These are phyloP conservation scores for Tolypocladium endophyticum DNA, from an alignment of 2,329 filamentous ascomycete genomes.

Conservation along the genomic window DNA sequence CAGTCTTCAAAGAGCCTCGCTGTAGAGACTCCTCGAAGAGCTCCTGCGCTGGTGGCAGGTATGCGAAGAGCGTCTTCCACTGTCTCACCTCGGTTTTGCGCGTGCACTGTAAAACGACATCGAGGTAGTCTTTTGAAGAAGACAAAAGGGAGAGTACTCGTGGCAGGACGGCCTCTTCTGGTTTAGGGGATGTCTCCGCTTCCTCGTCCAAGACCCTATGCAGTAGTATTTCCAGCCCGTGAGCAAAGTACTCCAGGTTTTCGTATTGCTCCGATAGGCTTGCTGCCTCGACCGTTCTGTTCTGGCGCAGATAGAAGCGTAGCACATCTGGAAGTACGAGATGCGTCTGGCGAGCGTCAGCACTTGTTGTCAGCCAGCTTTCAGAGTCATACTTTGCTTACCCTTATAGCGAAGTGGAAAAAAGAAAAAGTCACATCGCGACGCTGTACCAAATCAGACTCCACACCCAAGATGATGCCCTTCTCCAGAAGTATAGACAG, in stretches of 20 bases:
- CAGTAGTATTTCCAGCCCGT: slow-evolving; percentile 82
- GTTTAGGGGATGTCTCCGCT: slow-evolving; percentile 60
- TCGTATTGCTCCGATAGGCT: slow-evolving; percentile 78
- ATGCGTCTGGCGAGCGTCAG: slow-evolving; percentile 53
- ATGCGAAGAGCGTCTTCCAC: slow-evolving; percentile 87
- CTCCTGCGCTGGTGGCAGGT: slow-evolving; percentile 80
- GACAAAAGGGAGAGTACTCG: slow-evolving; percentile 54
- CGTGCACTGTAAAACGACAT: slow-evolving; percentile 93
- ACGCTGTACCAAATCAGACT: slow-evolving; percentile 86
- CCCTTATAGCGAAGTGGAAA: slow-evolving; percentile 77
- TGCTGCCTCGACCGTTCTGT: slow-evolving; percentile 70
- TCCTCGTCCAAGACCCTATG: slow-evolving; percentile 93
- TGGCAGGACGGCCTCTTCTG: slow-evolving; percentile 54
- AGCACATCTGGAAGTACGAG: slow-evolving; percentile 86
- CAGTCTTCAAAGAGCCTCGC: slow-evolving; percentile 81
- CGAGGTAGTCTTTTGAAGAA: slow-evolving; percentile 76
- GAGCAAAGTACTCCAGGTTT: slow-evolving; percentile 80
- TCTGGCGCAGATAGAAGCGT: slow-evolving; percentile 64
- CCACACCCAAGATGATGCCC: slow-evolving; percentile 80
- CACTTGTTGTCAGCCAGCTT: not conserved
- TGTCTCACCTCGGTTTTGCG: slow-evolving; percentile 92
- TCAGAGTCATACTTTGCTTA: slow-evolving; percentile 32
- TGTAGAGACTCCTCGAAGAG: slow-evolving; percentile 88
- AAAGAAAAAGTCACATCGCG: slow-evolving; percentile 86
- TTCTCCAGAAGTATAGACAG: slow-evolving; percentile 80